Evolutionary conservation across 495 filamentous ascomycete species (phyloP), one percentile per base, ranked within the genome.

Genomic region (Penicillium egyptiacum): DNA sequence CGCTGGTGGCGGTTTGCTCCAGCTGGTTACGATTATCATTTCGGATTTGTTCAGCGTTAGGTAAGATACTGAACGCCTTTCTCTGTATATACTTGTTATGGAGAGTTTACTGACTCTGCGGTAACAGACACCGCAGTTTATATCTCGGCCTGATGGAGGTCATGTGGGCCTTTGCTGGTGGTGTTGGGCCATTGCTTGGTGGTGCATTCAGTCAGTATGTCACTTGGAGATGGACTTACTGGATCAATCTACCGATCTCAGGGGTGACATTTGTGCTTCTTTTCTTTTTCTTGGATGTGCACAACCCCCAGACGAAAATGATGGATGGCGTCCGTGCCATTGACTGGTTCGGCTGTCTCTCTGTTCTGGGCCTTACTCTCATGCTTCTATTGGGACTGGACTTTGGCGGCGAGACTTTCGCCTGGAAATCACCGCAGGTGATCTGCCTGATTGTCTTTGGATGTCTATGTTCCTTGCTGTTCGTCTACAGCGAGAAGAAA

Each of bases 361-460:
- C 82, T 3, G 83, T 94, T 50, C 78, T 92, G 6, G 85, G 83
- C 11, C 83, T 86, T 8, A 89, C 88, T 0, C 66, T 93, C 43
- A 89, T 93, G 83, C 69, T 96, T 33, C 75, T 95, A 3, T 79
- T 93, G 4, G 90, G 86, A 2, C 76, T 95, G 16, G 84, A 91
- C 61, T 86, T 88, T 61, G 90, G 90, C 25, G 91, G 91, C 12
- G 82, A 86, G 7, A 77, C 79, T 0, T 81, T 82, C 53, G 84
- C 89, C 5, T 96, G 91, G 91, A 69, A 69, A 51, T 92, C 89
- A 1, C 75, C 87, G 0, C 85, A 81, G 5, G 88, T 94, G 20
- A 80, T 96, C 43, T 91, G 89, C 65, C 72, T 93, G 37, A 79
- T 95, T 41, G 75, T 93, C 14, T 89, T 92, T 64, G 90, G 91